These are phyloP conservation scores for Malus sieversii DNA, from an alignment of 306 rosid species.

Conservation along the genomic window DNA sequence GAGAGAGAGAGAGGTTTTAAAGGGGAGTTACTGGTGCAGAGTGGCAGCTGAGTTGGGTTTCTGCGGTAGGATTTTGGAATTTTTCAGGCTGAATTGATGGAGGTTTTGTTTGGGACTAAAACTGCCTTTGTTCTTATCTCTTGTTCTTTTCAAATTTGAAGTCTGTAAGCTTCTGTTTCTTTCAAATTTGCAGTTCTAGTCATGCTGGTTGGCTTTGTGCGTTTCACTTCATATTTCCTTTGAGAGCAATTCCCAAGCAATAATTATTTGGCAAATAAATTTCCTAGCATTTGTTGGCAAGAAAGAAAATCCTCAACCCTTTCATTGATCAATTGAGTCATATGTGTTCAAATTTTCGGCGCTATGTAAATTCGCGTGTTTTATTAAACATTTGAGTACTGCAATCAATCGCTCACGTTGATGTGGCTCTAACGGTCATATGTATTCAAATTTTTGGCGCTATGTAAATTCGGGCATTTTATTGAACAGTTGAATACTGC, in stretches of 20 bases:
- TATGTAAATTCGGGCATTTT: no score
- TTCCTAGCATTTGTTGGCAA: background rate
- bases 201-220: background rate
- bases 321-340: background rate
- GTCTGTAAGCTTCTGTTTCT: background rate
- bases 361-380: no score
- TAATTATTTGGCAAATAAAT: background rate
- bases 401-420: no score
- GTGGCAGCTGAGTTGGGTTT: background rate
- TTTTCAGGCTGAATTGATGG: background rate
- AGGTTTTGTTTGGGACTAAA: background rate
- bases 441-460: no score
- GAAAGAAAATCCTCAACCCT: background rate
- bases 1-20: background rate
- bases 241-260: background rate
- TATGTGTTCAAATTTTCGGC: no score
- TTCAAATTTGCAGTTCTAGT: background rate
- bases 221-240: background rate
- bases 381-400: no score
- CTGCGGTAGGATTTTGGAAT: background rate
- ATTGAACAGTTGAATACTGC: no score
- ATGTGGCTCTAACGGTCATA: no score
- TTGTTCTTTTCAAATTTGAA: background rate
- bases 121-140: background rate
- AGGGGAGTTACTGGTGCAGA: background rate